Evolutionary conservation across 768 basidiomycete species (phyloP), one percentile per base, ranked within the genome.

Genomic region (Psilocybe sp.): DNA sequence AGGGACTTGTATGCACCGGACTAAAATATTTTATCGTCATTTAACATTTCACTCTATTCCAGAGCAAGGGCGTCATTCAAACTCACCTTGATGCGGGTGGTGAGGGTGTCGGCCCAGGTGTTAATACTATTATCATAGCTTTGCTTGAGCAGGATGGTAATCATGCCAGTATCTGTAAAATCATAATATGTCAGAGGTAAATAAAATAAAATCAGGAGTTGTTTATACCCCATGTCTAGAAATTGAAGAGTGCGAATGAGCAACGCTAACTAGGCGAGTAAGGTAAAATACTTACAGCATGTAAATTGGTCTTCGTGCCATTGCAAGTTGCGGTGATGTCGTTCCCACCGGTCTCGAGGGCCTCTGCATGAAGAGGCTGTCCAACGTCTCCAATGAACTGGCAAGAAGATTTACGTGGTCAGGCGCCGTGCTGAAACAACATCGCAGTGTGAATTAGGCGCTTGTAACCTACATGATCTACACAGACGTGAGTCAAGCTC

Each of bases 281-380:
- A 19, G 35, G 32, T 12, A 43, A n/a, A 37, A 35, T 45, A 54
- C 64, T 49, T 51, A 74, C 72, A 6, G 76, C 59, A 51, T 78
- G 78, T 36, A 78, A 58, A 54, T 80, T 77, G 14, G 70, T 75
- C 5, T 54, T 65, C 5, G 61, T 51, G 11, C 75, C 74, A 42
- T 55, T 62, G 56, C 76, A 79, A 34, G 50, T 69, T 13, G 67
- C 72, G 36, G 46, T 54, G 32, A 80, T 76, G 16, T 63, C 61
- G 53, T 78, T 78, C 14, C 77, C 76, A n/a, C 76, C 76, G 2
- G 68, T 58, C 50, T 62, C 67, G 32, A 65, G 48, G 15, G 70
- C 74, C 66, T 80, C 74, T 42, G 72, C 71, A 49, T 79, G 77
- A 23, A 80, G 67, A 4, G 77, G 76, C 52, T 79, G 78, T 15